phyloP scores from a whole-genome alignment of 495 filamentous ascomycete genomes.

The Penicillium simplicissimum region DNA sequence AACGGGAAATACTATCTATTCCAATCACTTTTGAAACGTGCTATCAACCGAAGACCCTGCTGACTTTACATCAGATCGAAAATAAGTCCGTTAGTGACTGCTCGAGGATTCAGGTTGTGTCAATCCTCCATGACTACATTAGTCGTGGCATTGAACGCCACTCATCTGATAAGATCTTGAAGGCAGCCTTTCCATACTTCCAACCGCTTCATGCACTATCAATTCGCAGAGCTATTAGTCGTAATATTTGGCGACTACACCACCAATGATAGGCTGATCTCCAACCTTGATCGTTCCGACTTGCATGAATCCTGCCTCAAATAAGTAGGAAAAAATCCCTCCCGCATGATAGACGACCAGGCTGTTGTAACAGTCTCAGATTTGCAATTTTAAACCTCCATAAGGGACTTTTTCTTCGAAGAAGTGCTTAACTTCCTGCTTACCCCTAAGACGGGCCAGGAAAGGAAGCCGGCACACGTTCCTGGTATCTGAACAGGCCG shows the following conservation, averaged over 20 bases:
- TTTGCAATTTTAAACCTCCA: too few relatives aligned
- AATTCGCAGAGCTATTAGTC: neutral
- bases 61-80: neutral
- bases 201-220: neutral
- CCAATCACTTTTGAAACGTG: too few relatives aligned
- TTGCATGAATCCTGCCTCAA: too few relatives aligned
- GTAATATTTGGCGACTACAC: constrained; percentile 13
- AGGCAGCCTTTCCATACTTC: neutral
- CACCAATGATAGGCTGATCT: constrained; percentile 14
- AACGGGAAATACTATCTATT: neutral
- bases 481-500: neutral
- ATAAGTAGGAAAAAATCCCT: too few relatives aligned
- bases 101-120: too few relatives aligned
- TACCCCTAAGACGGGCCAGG: neutral
- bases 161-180: too few relatives aligned
- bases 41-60: neutral
- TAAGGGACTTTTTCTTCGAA: neutral
- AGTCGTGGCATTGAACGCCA: too few relatives aligned
- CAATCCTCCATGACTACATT: too few relatives aligned
- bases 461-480: neutral
- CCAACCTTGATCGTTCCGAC: neutral
- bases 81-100: too few relatives aligned
- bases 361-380: too few relatives aligned
- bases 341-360: too few relatives aligned
- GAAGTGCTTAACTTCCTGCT: neutral